phyloP scores from a whole-genome alignment of 306 rosid genomes.

The Fagus crenata region DNA sequence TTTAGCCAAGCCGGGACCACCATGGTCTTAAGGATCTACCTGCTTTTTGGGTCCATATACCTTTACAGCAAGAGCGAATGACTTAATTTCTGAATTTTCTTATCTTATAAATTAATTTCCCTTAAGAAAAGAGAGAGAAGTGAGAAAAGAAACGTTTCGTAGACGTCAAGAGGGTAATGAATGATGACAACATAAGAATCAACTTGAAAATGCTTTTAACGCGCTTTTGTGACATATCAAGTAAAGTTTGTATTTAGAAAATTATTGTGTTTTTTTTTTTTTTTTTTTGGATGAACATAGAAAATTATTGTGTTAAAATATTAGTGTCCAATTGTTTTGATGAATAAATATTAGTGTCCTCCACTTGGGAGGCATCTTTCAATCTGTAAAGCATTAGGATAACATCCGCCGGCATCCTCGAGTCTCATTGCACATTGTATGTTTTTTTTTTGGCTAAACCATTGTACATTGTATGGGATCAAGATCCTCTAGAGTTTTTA shows the following conservation, averaged over 20 bases:
- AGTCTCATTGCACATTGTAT: no score
- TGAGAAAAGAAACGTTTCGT: not conserved
- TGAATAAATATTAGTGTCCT: not conserved
- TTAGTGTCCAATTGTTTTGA: no score
- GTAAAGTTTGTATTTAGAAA: not conserved
- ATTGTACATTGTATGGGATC: no score
- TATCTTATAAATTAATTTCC: not conserved
- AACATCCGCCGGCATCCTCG: no score
- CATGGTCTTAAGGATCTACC: no score
- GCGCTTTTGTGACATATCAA: constrained; percentile 2
- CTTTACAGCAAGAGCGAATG: constrained; percentile 5
- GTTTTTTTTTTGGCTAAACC: no score
- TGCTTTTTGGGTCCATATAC: not conserved
- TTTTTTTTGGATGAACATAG: no score
- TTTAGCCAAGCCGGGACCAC: not conserved
- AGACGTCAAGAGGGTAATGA: not conserved
- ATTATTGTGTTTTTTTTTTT: not conserved
- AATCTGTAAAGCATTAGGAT: constrained; percentile 27
- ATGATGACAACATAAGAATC: not conserved
- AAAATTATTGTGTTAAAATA: not conserved
- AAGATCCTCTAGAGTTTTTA: no score
- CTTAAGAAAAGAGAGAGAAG: not conserved
- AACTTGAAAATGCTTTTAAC: constrained; percentile 10
- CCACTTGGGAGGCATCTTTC: constrained; percentile 10
- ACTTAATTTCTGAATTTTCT: not conserved